phyloP scores from a whole-genome alignment of 352 stramenopile genomes.

The Elongisporangium anandrum region DNA sequence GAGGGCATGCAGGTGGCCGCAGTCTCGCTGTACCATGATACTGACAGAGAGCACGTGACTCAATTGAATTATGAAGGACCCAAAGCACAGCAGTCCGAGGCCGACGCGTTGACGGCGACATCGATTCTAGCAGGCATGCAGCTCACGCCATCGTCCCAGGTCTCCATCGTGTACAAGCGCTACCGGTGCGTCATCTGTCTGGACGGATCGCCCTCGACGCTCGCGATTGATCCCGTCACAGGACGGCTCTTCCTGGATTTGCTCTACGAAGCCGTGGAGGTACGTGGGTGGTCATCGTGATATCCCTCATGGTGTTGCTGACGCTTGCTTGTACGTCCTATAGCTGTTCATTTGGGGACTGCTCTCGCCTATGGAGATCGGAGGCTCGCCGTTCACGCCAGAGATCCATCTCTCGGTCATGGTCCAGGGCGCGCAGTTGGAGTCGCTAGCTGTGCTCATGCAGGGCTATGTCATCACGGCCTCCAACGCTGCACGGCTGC shows the following conservation, averaged over 20 bases:
- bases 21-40: constrained; percentile 17
- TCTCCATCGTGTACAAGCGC: constrained; percentile 62
- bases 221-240: constrained; percentile 73
- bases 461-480: constrained; percentile 74
- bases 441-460: constrained; percentile 78
- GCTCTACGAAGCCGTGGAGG: constrained; percentile 73
- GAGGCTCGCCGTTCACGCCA: constrained; percentile 36
- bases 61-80: constrained; percentile 4
- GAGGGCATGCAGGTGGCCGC: constrained; percentile 73
- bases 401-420: constrained; percentile 81
- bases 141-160: constrained; percentile 38
- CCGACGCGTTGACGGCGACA: neutral
- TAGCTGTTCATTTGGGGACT: constrained; percentile 76
- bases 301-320: constrained; percentile 1
- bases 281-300: constrained; percentile 6
- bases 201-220: constrained; percentile 76
- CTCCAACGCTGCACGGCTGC: constrained; percentile 45
- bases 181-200: constrained; percentile 84
- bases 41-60: constrained; percentile 6
- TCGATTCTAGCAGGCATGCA: constrained; percentile 5
- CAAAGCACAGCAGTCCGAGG: neutral
- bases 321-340: constrained; percentile 1
- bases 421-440: constrained; percentile 70
- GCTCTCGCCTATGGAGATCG: constrained; percentile 53
- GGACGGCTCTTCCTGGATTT: constrained; percentile 78